Conservation (phyloP, 768 basidiomycete species). For the Clathrus columnatus region DNA sequence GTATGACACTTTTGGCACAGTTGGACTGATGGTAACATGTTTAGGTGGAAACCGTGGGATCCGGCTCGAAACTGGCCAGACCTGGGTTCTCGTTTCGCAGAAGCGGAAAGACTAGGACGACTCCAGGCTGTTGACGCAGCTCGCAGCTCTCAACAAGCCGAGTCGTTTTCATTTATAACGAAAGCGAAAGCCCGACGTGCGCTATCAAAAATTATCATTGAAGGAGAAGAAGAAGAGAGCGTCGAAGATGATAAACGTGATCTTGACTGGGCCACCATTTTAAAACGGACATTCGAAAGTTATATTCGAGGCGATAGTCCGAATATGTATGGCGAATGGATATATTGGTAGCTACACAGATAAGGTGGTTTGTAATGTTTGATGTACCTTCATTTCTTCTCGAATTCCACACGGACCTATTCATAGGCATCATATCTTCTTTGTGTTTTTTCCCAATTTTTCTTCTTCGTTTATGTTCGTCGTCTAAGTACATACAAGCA, state of each 20-base stretch:
- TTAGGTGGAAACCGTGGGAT: constrained; percentile 84
- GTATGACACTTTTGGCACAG: background rate
- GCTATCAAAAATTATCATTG: background rate
- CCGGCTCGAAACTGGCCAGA: constrained; percentile 92
- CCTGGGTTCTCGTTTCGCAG: constrained; percentile 71
- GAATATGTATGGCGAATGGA: constrained; percentile 91
- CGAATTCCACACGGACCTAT: too few relatives aligned
- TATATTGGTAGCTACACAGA: constrained; percentile 39
- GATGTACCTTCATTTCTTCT: too few relatives aligned
- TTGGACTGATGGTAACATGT: background rate
- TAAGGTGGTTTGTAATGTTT: background rate
- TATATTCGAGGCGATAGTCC: constrained; percentile 87
- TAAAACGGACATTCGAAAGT: constrained; percentile 92
- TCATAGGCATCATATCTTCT: too few relatives aligned
- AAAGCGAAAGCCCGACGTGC: constrained; percentile 7
- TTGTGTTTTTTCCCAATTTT: too few relatives aligned
- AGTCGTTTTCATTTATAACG: constrained; percentile 2
- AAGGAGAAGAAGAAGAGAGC: constrained; percentile 14
- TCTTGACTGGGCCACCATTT: constrained; percentile 84
- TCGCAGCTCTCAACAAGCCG: constrained; percentile 14
- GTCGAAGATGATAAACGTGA: constrained; percentile 69
- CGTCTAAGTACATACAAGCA: too few relatives aligned
- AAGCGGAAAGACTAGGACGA: constrained; percentile 64
- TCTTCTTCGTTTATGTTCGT: too few relatives aligned
- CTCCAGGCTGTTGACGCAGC: constrained; percentile 13